Conservation (phyloP, 768 basidiomycete genomes). For the Tulasnella sp. region DNA sequence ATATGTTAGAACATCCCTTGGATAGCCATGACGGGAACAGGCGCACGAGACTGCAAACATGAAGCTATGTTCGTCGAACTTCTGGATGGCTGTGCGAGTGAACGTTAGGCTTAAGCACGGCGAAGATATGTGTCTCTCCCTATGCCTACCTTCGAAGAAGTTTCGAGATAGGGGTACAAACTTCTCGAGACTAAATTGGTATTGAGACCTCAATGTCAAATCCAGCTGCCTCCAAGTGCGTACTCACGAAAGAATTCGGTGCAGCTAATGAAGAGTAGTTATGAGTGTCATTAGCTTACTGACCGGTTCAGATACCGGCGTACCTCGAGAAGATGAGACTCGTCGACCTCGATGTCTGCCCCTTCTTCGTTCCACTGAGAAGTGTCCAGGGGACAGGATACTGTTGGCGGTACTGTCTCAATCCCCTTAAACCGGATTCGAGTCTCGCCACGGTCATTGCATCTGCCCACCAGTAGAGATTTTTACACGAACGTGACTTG, state of each 20-base stretch:
- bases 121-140: neutral
- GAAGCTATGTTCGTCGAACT: constrained; percentile 5
- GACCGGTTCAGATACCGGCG: neutral
- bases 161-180: constrained; percentile 6
- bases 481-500: neutral
- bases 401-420: neutral
- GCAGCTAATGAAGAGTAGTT: neutral
- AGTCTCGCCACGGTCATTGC: neutral
- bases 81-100: constrained; percentile 16
- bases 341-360: neutral
- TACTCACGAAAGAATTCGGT: constrained; percentile 9
- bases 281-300: neutral
- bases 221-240: neutral
- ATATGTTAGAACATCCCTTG: neutral
- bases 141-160: constrained; percentile 9
- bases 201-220: neutral
- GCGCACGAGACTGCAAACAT: constrained; percentile 28
- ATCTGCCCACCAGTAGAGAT: neutral
- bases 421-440: neutral
- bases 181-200: constrained; percentile 7
- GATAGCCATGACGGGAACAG: too few relatives aligned
- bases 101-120: neutral
- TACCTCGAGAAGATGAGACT: constrained; percentile 22
- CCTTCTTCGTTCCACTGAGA: neutral
- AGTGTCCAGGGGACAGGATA: neutral